A percentile compares a stretch with the other conserved stretches of the same genome.
These are phyloP conservation scores for Phaffomyces opuntiae DNA, from an alignment of 805 yeast species.

Conservation along the genomic window DNA sequence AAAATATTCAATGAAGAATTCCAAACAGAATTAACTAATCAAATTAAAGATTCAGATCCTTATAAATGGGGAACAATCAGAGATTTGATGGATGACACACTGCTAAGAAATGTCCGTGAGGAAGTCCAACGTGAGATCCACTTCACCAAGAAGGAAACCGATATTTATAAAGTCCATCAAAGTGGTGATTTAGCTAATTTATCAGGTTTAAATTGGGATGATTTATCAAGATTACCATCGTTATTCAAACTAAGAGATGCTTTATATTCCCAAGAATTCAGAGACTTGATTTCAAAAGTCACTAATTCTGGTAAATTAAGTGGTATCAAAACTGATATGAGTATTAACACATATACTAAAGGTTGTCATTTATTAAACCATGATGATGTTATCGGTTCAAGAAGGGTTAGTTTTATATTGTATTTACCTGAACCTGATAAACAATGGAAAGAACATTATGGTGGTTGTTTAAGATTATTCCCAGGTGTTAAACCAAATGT, in stretches of 20 bases:
- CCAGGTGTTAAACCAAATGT: conserved; percentile 86
- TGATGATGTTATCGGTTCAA: conserved; percentile 95
- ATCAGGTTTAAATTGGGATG: conserved; percentile 75
- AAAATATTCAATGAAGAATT: conserved; percentile 41
- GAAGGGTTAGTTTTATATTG: conserved; percentile 87
- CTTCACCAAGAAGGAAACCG: conserved; percentile 94
- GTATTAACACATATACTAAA: conserved; percentile 82
- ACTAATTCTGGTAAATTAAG: conserved; percentile 86
- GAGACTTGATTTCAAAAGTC: conserved; percentile 68
- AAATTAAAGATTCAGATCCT: conserved; percentile 58
- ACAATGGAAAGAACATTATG: conserved; percentile 84
- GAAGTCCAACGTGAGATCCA: conserved; percentile 81
- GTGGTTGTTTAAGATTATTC: conserved; percentile 85
- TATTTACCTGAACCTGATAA: conserved; percentile 91
- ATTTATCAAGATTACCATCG: conserved; percentile 65
- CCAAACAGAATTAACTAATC: conserved; percentile 31
- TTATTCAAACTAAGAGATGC: conserved; percentile 78
- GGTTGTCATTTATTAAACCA: conserved; percentile 94
- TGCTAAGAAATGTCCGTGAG: conserved; percentile 71
- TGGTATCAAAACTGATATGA: conserved; percentile 88
- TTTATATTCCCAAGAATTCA: conserved; percentile 76
- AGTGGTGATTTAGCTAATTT: conserved; percentile 89
- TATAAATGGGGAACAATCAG: conserved; percentile 85
- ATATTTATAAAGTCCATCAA: conserved; percentile 87
- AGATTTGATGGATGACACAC: conserved; percentile 65